A percentile compares a stretch with the other conserved stretches of the same genome.
phyloP scores from a whole-genome alignment of 225 moss, liverwort and hornwort genomes.

The Thuidium tamariscinum region DNA sequence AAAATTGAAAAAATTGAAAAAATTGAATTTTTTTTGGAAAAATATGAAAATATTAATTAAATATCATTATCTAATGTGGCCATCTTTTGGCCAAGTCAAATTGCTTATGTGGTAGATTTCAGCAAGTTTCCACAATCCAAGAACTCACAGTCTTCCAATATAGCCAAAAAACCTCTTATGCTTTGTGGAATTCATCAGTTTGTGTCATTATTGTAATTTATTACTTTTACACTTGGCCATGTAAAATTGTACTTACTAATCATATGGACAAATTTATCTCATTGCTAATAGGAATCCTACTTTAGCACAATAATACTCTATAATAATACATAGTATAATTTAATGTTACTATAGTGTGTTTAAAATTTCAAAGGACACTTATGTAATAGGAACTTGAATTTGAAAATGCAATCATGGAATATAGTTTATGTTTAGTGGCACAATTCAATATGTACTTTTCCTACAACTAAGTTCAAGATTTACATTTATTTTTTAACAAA shows the following conservation, averaged over 20 bases:
- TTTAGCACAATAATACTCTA: background rate
- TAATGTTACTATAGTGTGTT: fast-evolving
- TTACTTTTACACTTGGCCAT: background rate
- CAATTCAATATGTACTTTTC: background rate
- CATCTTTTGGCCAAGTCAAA: too few species aligned
- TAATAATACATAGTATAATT: background rate
- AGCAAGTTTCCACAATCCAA: too few species aligned
- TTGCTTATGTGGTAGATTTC: too few species aligned
- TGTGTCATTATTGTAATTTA: background rate
- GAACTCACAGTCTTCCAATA: too few species aligned
- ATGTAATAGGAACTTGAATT: background rate
- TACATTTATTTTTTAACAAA: background rate
- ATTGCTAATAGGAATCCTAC: background rate
- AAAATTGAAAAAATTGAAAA: too few species aligned
- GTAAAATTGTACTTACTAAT: background rate
- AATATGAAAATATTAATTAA: too few species aligned
- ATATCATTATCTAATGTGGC: too few species aligned
- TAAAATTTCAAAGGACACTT: background rate
- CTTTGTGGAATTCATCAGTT: too few species aligned
- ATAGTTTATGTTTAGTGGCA: background rate
- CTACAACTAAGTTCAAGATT: background rate
- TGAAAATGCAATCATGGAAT: background rate
- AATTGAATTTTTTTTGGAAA: too few species aligned
- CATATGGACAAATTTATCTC: fast-evolving
- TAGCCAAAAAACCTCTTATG: too few species aligned